Base-by-base conservation (phyloP, 768 basidiomycete species). In the Phanerochaete carnosa region DNA sequence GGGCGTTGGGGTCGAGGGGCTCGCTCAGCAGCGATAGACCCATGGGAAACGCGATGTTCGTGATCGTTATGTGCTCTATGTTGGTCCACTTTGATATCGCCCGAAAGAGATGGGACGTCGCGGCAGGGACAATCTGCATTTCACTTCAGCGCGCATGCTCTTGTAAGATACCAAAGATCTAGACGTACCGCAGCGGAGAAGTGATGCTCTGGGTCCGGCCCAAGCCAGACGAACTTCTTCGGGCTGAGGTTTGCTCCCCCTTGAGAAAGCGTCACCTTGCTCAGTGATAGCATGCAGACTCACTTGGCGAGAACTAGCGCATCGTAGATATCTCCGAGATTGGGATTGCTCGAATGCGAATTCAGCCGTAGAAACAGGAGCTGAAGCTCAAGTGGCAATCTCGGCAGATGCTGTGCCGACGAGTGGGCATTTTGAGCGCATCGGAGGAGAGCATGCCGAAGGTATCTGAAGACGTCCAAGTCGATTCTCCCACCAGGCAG, bases 131-230 rank as follows among this genome's bases (percentile, higher is more conserved):
- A 55, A 82, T 81, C 79, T 83, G 23, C 26, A 11, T 46, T 13
- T 19, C 28, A 39, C 13, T 26, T 52, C 33, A 35, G 19, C 23
- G 46, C 46, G 50, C 49, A 28, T 39, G 39, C 49, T 29, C 47
- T 29, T n/a, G 4, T 1, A 13, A 25, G 12, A 4, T 23, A 12
- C 29, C n/a, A n/a, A n/a, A n/a, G n/a, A 55, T 43, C 5, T 22
- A 43, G 9, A 30, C 62, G n/a, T 55, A 86, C 86, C 30, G 84
- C 83, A n/a, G 75, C 83, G 0, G 84, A 84, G 65, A 85, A 83
- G 64, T 86, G 82, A 60, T 87, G 84, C 13, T 78, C 80, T 26
- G 84, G 84, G 65, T 85, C 84, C 3, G 83, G 84, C 2, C 84
- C 82, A n/a, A 74, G 80, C 86, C 86, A 87, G 23, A 71, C 71